These are phyloP conservation scores for Epichloe scottii DNA, from an alignment of 2,329 filamentous ascomycete genomes.

Conservation along the genomic window DNA sequence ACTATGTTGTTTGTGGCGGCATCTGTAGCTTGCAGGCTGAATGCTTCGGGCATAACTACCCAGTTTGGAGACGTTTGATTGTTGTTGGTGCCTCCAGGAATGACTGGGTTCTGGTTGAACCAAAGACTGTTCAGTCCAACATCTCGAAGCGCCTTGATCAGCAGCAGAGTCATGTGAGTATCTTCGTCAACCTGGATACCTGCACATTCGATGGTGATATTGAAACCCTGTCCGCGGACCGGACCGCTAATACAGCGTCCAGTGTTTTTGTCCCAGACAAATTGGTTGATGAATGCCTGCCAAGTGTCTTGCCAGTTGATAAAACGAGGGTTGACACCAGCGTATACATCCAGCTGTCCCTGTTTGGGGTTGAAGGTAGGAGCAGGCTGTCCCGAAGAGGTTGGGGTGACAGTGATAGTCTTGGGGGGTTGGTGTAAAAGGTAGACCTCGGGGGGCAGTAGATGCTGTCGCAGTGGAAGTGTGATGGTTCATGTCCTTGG, in stretches of 20 bases:
- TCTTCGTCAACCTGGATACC: conserved; percentile 26
- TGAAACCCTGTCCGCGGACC: conserved; percentile 22
- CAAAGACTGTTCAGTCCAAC: conserved; percentile 25
- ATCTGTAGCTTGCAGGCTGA: conserved; percentile 23
- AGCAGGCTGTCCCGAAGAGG: conserved; percentile 15
- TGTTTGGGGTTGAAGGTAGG: conserved; percentile 18
- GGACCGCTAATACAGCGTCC: conserved; percentile 22
- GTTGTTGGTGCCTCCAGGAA: conserved; percentile 20
- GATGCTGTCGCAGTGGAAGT: conserved; percentile 22
- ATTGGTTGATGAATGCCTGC: conserved; percentile 27
- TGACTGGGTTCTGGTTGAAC: conserved; percentile 27
- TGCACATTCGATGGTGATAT: conserved; percentile 24
- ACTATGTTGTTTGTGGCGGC: conserved; percentile 19
- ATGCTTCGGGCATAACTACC: conserved; percentile 28
- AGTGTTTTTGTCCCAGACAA: conserved; percentile 26
- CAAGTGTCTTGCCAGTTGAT: conserved; percentile 27
- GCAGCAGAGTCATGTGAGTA: conserved; percentile 26
- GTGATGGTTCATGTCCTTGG: conserved; percentile 22
- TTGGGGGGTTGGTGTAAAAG: conserved; percentile 18
- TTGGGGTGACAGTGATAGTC: conserved; percentile 11
- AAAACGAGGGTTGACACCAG: conserved; percentile 24
- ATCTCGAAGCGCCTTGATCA: conserved; percentile 26
- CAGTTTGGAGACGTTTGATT: conserved; percentile 18
- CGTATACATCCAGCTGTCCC: conserved; percentile 20
- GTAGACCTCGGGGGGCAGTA: conserved; percentile 22